Evolutionary conservation across 768 basidiomycete genomes (phyloP), one percentile per base, ranked within the genome.

Genomic region (Pleurotus tuber-regium): DNA sequence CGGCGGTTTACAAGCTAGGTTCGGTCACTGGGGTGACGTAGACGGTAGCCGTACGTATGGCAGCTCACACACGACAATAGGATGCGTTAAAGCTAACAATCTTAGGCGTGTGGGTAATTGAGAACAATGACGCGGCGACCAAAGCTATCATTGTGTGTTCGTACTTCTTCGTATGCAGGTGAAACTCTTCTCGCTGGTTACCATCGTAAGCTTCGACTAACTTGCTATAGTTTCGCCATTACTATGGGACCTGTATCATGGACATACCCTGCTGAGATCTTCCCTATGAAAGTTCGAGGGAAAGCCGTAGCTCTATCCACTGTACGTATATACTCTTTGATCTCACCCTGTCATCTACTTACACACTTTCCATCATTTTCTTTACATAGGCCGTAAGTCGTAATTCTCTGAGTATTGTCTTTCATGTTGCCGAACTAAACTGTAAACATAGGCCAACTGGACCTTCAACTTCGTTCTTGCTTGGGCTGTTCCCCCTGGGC

Each of bases 171-270:
- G 87, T 91, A 39, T 87, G 82, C 71, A 79, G 68, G 70, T 70
- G 30, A 21, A 54, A 23, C 19, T 6, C 1, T 16, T 31, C 42
- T 35, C 9, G 19, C 4, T 14, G 16, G 19, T 16, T 24, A n/a
- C 11, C 21, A 35, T 23, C n/a, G n/a, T 35, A 41, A 6, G n/a
- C 11, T n/a, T 14, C 6, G 35, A 30, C 29, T 50, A 16, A 18
- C 3, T 52, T 19, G 12, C 14, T 3, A 38, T 46, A 71, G 75
- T 55, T 88, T 86, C 61, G 84, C 86, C 11, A 75, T 86, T 58
- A 85, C 83, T 24, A 83, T 88, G 77, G 87, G 87, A n/a, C 86
- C 87, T 5, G 82, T 82, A 1, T 83, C 81, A n/a, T 83, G 80
- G 81, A 82, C 80, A 9, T 89, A 89, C 60, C 83, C 85, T 16